Conservation (phyloP, 2,329 filamentous ascomycete species). For the Aspergillus brasiliensis region DNA sequence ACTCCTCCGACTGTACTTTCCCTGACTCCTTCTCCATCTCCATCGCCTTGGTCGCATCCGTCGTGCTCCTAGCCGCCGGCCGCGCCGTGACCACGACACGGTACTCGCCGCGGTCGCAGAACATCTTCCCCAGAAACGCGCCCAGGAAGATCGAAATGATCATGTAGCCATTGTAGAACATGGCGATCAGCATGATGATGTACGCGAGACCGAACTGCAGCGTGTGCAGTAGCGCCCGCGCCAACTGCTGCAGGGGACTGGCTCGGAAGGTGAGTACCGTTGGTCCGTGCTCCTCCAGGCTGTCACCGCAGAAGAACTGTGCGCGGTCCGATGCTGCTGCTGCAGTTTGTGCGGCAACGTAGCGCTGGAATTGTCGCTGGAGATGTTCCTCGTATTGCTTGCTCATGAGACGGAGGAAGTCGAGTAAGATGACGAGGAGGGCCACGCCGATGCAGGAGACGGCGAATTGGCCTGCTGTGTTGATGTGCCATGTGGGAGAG, state of each 20-base stretch:
- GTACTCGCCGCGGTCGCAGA: slow-evolving; percentile 18
- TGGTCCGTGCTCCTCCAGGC: background rate
- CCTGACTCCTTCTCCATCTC: too few species aligned
- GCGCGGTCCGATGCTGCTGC: background rate
- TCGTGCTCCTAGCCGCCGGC: background rate
- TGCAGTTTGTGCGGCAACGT: slow-evolving; percentile 9
- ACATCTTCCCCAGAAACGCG: slow-evolving; percentile 15
- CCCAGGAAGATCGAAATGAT: slow-evolving; percentile 19
- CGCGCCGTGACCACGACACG: slow-evolving; percentile 10
- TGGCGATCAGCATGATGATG: slow-evolving; percentile 17
- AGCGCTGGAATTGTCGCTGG: slow-evolving; percentile 17
- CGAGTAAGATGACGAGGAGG: slow-evolving; percentile 13
- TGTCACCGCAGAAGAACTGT: slow-evolving; percentile 7
- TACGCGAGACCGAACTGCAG: slow-evolving; percentile 16
- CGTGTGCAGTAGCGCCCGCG: slow-evolving; percentile 13
- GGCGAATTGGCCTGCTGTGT: slow-evolving; percentile 16
- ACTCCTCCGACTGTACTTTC: slow-evolving; percentile 3
- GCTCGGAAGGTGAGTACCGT: slow-evolving; percentile 13
- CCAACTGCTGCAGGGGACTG: slow-evolving; percentile 15
- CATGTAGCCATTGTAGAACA: slow-evolving; percentile 20
- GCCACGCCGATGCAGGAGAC: slow-evolving; percentile 19
- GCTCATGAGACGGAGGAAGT: slow-evolving; percentile 15
- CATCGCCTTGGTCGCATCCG: background rate
- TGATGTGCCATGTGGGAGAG: slow-evolving; percentile 15
- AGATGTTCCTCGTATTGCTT: slow-evolving; percentile 17